Evolutionary conservation across 345 rosid species (phyloP).

Genomic region (Pistacia integerrima): DNA sequence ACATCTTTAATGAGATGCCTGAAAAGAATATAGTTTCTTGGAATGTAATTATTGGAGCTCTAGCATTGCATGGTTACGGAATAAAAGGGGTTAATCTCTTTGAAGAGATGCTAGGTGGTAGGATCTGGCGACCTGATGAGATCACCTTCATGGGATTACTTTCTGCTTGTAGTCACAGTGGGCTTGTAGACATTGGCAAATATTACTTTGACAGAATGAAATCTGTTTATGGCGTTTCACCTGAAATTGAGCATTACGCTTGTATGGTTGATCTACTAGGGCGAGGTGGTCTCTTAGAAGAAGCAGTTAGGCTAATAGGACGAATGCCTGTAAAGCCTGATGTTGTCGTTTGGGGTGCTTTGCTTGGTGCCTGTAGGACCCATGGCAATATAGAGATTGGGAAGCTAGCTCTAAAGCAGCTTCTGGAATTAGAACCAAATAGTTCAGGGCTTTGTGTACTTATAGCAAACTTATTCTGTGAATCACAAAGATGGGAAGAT

Average conservation of each 20-base stretch:
- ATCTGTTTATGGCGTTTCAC: constrained; percentile 16
- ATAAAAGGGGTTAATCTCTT: constrained; percentile 33
- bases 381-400: constrained; percentile 25
- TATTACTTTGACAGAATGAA: constrained; percentile 30
- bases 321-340: constrained; percentile 42
- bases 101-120: constrained; percentile 26
- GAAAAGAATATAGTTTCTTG: constrained; percentile 36
- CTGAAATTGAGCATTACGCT: constrained; percentile 40
- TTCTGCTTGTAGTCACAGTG: constrained; percentile 49
- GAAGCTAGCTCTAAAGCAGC: constrained; percentile 23
- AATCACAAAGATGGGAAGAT: constrained; percentile 30
- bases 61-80: constrained; percentile 39
- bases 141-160: constrained; percentile 41
- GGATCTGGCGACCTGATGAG: constrained; percentile 28
- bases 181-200: constrained; percentile 33
- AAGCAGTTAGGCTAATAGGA: constrained; percentile 27
- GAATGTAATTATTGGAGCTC: constrained; percentile 33
- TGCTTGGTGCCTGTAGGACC: constrained; percentile 37
- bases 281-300: constrained; percentile 37
- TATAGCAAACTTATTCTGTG: constrained; percentile 34
- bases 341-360: constrained; percentile 37
- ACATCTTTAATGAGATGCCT: constrained; percentile 30
- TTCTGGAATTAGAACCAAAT: constrained; percentile 25
- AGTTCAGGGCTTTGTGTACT: constrained; percentile 43
- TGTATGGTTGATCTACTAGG: constrained; percentile 46